phyloP scores from a whole-genome alignment of 768 basidiomycete genomes.

The Naematelia encephala region DNA sequence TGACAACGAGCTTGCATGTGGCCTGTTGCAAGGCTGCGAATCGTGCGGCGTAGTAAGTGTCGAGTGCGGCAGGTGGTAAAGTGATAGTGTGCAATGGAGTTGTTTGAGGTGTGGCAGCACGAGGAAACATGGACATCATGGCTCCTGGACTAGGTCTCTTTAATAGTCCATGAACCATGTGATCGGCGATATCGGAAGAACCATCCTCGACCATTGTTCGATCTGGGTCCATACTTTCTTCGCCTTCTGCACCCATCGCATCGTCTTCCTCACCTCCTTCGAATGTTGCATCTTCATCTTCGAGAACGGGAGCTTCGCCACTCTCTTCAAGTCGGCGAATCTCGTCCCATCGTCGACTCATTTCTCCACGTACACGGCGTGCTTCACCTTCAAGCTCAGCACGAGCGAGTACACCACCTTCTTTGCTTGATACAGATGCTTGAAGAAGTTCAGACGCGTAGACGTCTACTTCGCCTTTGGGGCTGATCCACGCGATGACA shows the following conservation, averaged over 20 bases:
- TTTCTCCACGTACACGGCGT: constrained; percentile 29
- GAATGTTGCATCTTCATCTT: constrained; percentile 25
- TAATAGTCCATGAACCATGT: constrained; percentile 1
- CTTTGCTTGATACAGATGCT: constrained; percentile 25
- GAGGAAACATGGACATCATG: constrained; percentile 36
- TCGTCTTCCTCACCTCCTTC: constrained; percentile 27
- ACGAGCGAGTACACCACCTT: constrained; percentile 30
- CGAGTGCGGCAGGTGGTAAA: constrained; percentile 36
- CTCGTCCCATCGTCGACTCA: constrained; percentile 40
- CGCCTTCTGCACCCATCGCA: constrained; percentile 19
- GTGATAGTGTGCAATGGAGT: constrained; percentile 32
- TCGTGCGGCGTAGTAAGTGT: constrained; percentile 42
- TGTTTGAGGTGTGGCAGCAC: constrained; percentile 21
- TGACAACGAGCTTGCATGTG: constrained; percentile 51
- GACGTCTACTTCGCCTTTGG: constrained; percentile 51
- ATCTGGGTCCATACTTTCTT: constrained; percentile 36
- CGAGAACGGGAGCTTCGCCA: constrained; percentile 30
- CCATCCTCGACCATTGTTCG: constrained; percentile 40
- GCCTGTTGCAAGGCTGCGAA: constrained; percentile 48
- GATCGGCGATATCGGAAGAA: constrained; percentile 3
- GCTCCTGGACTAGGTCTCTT: constrained; percentile 20
- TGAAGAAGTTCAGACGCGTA: constrained; percentile 52
- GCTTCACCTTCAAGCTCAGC: constrained; percentile 37
- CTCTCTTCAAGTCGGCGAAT: constrained; percentile 36
- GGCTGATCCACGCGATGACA: constrained; percentile 51